Evolutionary conservation across 1,284 basidiomycete genomes (phyloP).

Genomic region (Cutaneotrichosporon dermatis): DNA sequence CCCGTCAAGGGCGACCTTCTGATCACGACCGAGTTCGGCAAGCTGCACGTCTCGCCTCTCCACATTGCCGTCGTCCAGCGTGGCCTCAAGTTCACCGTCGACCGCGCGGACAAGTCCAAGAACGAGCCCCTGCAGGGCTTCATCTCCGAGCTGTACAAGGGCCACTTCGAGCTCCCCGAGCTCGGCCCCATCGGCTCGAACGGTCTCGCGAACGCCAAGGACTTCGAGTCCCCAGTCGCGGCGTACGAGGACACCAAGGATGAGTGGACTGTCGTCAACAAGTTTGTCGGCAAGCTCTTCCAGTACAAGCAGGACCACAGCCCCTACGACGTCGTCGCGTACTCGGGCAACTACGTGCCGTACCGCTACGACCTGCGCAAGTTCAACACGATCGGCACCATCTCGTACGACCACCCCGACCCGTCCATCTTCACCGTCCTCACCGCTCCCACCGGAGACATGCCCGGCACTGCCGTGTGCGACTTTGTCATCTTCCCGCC

Average conservation of each 20-base stretch:
- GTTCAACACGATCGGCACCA: constrained; percentile 62
- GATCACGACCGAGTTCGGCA: constrained; percentile 66
- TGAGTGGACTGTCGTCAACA: constrained; percentile 52
- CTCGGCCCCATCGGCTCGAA: constrained; percentile 62
- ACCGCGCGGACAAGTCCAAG: neutral
- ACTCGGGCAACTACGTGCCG: constrained; percentile 66
- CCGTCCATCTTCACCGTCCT: constrained; percentile 38
- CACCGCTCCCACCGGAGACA: constrained; percentile 44
- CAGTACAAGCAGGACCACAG: constrained; percentile 52
- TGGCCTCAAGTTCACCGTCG: constrained; percentile 62
- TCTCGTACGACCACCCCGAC: constrained; percentile 53
- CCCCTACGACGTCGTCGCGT: constrained; percentile 60
- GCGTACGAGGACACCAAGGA: constrained; percentile 58
- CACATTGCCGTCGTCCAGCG: constrained; percentile 62
- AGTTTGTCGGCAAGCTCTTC: constrained; percentile 9
- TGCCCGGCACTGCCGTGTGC: constrained; percentile 56
- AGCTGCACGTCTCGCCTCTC: constrained; percentile 61
- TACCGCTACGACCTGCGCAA: constrained; percentile 67
- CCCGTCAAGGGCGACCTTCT: constrained; percentile 63
- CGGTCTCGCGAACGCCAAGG: constrained; percentile 59
- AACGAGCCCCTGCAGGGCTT: constrained; percentile 40
- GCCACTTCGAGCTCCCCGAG: constrained; percentile 62
- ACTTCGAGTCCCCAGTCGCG: constrained; percentile 62
- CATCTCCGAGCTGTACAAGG: constrained; percentile 61
- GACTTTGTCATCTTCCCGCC: constrained; percentile 26